Base-by-base conservation (phyloP, 2,329 filamentous ascomycete species). In the Cyanodermella asteris region DNA sequence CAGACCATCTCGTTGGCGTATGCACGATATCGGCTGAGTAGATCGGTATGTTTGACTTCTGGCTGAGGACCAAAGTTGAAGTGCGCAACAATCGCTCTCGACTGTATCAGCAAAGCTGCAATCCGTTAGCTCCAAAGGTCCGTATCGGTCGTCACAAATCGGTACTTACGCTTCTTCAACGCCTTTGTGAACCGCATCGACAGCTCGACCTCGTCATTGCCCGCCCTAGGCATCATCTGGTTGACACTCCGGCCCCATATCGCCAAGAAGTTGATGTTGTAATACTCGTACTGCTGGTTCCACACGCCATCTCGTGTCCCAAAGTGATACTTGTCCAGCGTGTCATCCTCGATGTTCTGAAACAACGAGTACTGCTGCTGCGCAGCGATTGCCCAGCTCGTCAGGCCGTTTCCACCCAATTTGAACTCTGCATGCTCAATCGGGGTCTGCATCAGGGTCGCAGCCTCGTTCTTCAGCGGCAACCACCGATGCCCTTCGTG, bases 231-330 rank as follows among this genome's bases (percentile, higher is more conserved):
- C 18, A 57, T 45, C 29, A 57, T 50, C 18, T 42, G 40, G 14
- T 50, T 46, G 19, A 61, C 53, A 34, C 64, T 59, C 16, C 44
- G 45, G 11, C 59, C 58, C 45, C 55, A 51, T 25, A 66, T 51
- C 25, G 55, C 56, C 18, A 58, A 45, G 31, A 67, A 59, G 34
- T 64, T 60, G 16, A 59, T 53, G 22, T 57, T 61, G 35, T 63
- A 51, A 15, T 58, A 48, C 27, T 50, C 46, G 15, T 53, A 56
- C n/a, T 57, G 50, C 21, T 59, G 58, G 28, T 57, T 51, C 44
- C 55, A 59, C 14, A 34, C 27, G 20, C 32, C 14, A 12, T 32
- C 33, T 15, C 37, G 36, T n/a, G 33, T 35, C 19, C 45, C 35
- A 30, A 61, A 63, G 30, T 55, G 55, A 36, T 64, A 64, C 17